Conservation (phyloP, 306 rosid genomes). For the Begonia fuchsioides region DNA sequence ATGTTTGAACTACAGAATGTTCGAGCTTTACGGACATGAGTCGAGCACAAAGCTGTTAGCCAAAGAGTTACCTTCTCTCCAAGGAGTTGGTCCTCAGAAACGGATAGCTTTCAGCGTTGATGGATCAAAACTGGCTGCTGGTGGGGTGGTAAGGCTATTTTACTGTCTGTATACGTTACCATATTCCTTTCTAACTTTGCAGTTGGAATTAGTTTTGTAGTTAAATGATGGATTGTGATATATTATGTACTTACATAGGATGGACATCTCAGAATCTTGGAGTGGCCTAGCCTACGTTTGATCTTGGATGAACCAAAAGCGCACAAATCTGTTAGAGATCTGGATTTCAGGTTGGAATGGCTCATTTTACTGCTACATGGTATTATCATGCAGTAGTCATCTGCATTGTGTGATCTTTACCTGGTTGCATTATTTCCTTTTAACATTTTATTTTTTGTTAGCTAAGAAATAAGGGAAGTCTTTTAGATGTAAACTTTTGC, state of each 20-base stretch:
- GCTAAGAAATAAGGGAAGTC: no score
- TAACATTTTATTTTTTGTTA: no score
- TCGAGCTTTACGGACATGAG: conserved; percentile 50
- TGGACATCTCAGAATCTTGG: conserved; percentile 76
- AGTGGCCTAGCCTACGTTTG: conserved; percentile 58
- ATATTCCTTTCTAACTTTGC: no score
- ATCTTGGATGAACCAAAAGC: conserved; percentile 84
- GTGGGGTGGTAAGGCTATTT: conserved; percentile 53
- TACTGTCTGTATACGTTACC: background rate
- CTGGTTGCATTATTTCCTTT: no score
- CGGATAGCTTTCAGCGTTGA: conserved; percentile 64
- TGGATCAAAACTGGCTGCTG: conserved; percentile 84
- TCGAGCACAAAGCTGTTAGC: conserved; percentile 43
- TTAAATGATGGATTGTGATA: conserved; percentile 13
- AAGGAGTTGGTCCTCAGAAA: conserved; percentile 49
- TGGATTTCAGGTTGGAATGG: conserved; percentile 69
- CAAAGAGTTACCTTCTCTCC: conserved; percentile 42
- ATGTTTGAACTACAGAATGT: conserved; percentile 29
- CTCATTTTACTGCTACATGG: no score
- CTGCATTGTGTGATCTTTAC: no score
- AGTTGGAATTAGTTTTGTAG: no score
- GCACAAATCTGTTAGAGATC: conserved; percentile 64
- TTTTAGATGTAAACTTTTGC: background rate
- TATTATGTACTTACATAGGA: conserved; percentile 33
- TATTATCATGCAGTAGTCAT: no score